phyloP scores from a whole-genome alignment of 2,329 filamentous ascomycete species.

The Phaeosphaeriaceae sp. region DNA sequence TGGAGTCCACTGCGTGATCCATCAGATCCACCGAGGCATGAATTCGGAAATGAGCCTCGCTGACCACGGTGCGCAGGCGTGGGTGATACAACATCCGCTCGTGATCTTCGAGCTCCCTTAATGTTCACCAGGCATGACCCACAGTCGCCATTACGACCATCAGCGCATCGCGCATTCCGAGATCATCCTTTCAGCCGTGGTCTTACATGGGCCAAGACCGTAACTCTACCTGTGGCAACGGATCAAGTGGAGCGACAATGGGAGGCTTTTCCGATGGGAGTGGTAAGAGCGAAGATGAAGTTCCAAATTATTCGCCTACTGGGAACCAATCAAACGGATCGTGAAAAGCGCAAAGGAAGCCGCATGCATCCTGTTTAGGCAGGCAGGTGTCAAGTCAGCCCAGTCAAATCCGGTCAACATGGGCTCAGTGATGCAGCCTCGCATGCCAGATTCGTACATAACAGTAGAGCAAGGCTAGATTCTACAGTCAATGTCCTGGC shows the following conservation, averaged over 20 bases:
- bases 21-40: constrained; percentile 2
- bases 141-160: background rate
- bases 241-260: background rate
- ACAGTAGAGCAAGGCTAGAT: background rate
- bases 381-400: background rate
- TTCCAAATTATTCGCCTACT: background rate
- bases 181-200: background rate
- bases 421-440: background rate
- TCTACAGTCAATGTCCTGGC: background rate
- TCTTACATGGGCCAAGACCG: constrained; percentile 1
- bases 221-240: constrained; percentile 1
- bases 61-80: background rate
- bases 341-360: background rate
- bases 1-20: background rate
- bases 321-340: background rate
- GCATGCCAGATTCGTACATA: background rate
- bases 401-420: background rate
- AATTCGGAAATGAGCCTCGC: background rate
- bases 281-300: background rate
- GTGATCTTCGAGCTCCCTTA: background rate
- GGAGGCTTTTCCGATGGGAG: background rate
- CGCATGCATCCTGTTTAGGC: constrained; percentile 3
- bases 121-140: background rate
- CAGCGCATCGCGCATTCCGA: constrained; percentile 5
- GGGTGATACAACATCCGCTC: background rate